Conservation (phyloP, 225 moss, liverwort and hornwort species). For the Bryoerythrophyllum caledonicum region DNA sequence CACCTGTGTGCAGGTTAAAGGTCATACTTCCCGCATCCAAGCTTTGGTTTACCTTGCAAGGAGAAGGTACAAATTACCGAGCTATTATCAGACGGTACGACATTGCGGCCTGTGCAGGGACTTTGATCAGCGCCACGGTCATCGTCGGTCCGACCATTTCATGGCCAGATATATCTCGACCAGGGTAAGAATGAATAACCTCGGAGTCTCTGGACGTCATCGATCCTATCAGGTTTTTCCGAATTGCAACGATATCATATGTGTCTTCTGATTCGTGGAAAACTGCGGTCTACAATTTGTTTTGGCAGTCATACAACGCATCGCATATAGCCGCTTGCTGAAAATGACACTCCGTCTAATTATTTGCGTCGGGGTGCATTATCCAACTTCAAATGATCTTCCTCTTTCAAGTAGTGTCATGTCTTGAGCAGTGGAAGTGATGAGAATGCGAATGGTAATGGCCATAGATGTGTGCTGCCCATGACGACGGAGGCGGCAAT, state of each 20-base stretch:
- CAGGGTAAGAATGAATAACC: no score
- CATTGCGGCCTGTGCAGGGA: no score
- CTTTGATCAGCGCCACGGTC: no score
- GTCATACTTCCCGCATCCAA: conserved; percentile 38
- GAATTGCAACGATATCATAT: neutral
- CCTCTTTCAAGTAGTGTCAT: no score
- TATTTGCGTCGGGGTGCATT: neutral
- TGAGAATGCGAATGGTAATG: conserved; percentile 3
- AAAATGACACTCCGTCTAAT: neutral
- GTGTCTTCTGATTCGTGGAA: neutral
- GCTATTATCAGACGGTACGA: no score
- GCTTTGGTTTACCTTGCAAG: conserved; percentile 47
- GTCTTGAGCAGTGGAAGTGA: no score
- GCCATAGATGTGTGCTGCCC: no score
- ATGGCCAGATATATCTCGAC: no score
- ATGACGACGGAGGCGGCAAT: conserved; percentile 22
- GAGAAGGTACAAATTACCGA: conserved; percentile 37
- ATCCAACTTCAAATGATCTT: neutral
- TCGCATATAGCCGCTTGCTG: neutral
- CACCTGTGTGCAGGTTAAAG: conserved; percentile 46
- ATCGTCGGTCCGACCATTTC: no score
- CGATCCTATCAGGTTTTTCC: no score
- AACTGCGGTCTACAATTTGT: neutral
- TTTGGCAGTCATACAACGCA: no score
- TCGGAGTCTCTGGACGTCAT: no score